Base-by-base conservation (phyloP, 2,329 filamentous ascomycete genomes). In the Orbilia ellipsospora region DNA sequence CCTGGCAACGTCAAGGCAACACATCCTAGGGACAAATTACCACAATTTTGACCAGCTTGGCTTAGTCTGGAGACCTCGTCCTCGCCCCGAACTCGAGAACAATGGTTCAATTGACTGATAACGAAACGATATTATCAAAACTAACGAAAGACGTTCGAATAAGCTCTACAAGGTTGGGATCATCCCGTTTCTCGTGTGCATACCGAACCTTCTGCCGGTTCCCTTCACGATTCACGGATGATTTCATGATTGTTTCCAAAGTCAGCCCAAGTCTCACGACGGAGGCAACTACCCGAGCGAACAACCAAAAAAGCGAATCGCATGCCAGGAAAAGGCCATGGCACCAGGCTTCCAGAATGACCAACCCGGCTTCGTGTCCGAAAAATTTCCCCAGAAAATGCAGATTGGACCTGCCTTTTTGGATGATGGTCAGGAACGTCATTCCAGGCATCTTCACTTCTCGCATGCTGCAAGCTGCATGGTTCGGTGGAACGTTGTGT, bases 351-450 rank as follows among this genome's bases (percentile, higher is more conserved):
- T 57, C 40, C 52, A 59, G 20, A 57, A 57, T 67, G 56, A 23
- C 28, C 31, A 36, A 23, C 65, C 65, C 56, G 65, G 56, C 50
- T 50, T 69, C 65, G 56, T 50, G 65, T 62, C 65, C 65, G 64
- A 68, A 67, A 60, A 45, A 36, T 48, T 20, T 28, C 48, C 45
- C 36, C 12, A 28, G 28, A 44, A 18, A 61, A 18, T 26, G 20
- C 56, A 20, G 50, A 55, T 48, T 56, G 56, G 48, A 56, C 40
- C 50, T 36, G 8, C 44, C 54, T 6, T 10, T 59, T 59, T 2
- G 28, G 55, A 15, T 26, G 36, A 45, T 44, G 31, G n/a, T 59
- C 12, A 31, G 36, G 54, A 57, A 45, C 36, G 40, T 59, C 40
- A 59, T 45, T 20, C 31, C 31, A 36, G 31, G 31, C 31, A 36